phyloP scores from a whole-genome alignment of 2,329 filamentous ascomycete species.

The Didymella sp. region DNA sequence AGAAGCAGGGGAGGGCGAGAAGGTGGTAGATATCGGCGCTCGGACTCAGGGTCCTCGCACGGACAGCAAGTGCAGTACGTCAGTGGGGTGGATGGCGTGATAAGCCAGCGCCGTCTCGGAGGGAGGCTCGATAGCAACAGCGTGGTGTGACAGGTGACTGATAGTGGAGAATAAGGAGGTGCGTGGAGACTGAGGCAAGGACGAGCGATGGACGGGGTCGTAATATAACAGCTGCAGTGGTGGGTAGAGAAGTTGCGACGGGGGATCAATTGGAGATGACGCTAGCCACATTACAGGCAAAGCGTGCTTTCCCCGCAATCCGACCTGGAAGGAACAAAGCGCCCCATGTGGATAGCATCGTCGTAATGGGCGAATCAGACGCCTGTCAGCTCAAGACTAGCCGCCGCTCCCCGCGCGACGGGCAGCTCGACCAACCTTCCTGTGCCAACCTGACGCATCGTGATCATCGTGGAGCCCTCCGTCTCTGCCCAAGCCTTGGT shows the following conservation, averaged over 20 bases:
- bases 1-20: constrained; percentile 24
- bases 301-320: constrained; percentile 47
- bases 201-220: constrained; percentile 28
- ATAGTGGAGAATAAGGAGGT: constrained; percentile 16
- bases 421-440: constrained; percentile 31
- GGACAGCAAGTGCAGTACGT: constrained; percentile 29
- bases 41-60: constrained; percentile 28
- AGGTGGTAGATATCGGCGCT: constrained; percentile 32
- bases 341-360: constrained; percentile 26
- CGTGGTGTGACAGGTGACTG: constrained; percentile 21
- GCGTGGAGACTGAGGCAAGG: constrained; percentile 13
- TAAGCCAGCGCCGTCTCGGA: constrained; percentile 26
- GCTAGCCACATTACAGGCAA: constrained; percentile 20
- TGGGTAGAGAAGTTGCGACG: constrained; percentile 18
- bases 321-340: constrained; percentile 35
- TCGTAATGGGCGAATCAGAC: constrained; percentile 11
- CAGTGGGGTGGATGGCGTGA: constrained; percentile 39
- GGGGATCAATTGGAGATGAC: constrained; percentile 4
- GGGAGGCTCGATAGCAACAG: constrained; percentile 22
- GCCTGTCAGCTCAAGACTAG: constrained; percentile 2
- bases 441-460: constrained; percentile 28
- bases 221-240: constrained; percentile 34
- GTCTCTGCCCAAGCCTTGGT: constrained; percentile 26
- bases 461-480: constrained; percentile 29
- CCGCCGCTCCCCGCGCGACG: constrained; percentile 21